Conservation (phyloP, 1,284 basidiomycete genomes). For the Apiotrichum porosum region DNA sequence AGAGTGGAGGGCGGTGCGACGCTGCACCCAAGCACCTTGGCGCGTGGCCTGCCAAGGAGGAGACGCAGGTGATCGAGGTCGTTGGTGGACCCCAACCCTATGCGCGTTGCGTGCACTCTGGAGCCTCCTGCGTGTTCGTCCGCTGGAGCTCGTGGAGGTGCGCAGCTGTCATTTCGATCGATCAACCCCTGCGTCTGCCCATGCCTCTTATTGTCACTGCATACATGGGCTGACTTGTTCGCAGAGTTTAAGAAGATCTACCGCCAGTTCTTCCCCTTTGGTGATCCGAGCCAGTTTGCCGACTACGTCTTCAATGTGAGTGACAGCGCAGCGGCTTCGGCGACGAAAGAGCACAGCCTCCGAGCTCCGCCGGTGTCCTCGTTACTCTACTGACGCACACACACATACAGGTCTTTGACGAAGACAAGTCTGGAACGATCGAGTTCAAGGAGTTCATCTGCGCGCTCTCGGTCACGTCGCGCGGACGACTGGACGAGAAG, state of each 20-base stretch:
- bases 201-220: no score
- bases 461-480: constrained; percentile 88
- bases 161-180: no score
- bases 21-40: no score
- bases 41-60: no score
- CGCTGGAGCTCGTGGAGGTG: no score
- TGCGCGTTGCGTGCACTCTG: neutral
- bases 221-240: neutral
- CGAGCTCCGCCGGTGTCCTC: neutral
- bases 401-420: constrained; percentile 67
- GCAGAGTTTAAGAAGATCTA: constrained; percentile 94
- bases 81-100: neutral
- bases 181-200: no score
- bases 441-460: constrained; percentile 99
- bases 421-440: constrained; percentile 91
- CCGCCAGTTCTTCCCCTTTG: constrained; percentile 99
- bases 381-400: neutral
- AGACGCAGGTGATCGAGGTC: no score
- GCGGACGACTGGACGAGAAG: constrained; percentile 94
- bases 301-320: constrained; percentile 90
- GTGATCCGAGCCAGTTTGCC: constrained; percentile 93
- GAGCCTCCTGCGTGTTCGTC: neutral
- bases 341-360: no score
- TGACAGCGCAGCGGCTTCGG: neutral
- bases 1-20: no score